Base-by-base conservation (phyloP, 441 rosid species). In the Arabidopsis hybrid region DNA sequence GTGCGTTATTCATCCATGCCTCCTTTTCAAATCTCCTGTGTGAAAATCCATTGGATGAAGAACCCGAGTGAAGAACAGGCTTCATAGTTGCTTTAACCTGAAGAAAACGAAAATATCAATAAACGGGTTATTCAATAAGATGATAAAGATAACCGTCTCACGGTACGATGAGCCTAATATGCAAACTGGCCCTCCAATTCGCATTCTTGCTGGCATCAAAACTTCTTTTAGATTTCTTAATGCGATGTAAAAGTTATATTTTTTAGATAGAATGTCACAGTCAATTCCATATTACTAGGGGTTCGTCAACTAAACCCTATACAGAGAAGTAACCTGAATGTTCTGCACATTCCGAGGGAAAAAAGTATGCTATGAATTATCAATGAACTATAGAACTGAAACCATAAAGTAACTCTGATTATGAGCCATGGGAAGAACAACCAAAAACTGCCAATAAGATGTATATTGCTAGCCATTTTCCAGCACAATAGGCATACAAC, bases 21-120 rank as follows among this genome's bases (percentile, higher is more conserved):
- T 87, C 94, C 65, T 80, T 89, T 50, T 89, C 92, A 78, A 49
- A 79, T 79, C 86, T 86, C 63, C 89, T 84, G 50, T 85, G 88
- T 36, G 85, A 81, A 85, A 82, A 86, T 56, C 99, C 98, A 80
- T 90, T 92, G 50, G 88, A 75, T 71, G 88, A 77, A 75, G 65
- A 60, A 3, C 17, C 18, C 6, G 65, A 60, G 17, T 18, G 65
- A 39, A 39, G 16, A 12, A 21, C 6, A 39, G 34, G 65, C 47
- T 39, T 60, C 65, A 60, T 60, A 11, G 45, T 39, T 39, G 49
- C 65, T 40, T 39, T 39, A 60, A 18, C 65, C 65, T 60, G 38
- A 43, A 59, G 29, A 17, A 65, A 69, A 29, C 69, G 14, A 13
- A 31, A 31, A 49, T 11, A 58, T 31, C 29, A 5, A 73, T 3